Evolutionary conservation across 1,284 basidiomycete genomes (phyloP).

Genomic region (Tausonia pullulans): DNA sequence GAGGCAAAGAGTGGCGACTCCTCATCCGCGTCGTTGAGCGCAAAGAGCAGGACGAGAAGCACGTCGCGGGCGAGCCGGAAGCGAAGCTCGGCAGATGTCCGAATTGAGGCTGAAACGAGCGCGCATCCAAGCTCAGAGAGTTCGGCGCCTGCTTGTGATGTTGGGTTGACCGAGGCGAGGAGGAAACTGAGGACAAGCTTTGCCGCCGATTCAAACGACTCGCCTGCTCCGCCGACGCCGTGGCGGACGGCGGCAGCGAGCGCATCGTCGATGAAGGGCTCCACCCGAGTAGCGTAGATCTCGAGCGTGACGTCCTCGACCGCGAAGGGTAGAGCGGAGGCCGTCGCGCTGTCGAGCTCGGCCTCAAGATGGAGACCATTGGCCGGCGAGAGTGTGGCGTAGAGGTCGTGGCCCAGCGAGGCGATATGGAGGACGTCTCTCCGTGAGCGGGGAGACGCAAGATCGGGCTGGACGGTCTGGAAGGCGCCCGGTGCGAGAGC

Average conservation of each 20-base stretch:
- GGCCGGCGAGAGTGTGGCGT: not conserved
- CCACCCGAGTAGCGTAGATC: slow-evolving; percentile 25
- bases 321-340: slow-evolving; percentile 13
- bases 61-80: slow-evolving; percentile 42
- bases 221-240: slow-evolving; percentile 11
- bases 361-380: slow-evolving; percentile 18
- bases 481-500: slow-evolving; percentile 23
- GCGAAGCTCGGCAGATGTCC: slow-evolving; percentile 60
- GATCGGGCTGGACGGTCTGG: slow-evolving; percentile 20
- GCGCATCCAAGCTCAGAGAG: not conserved
- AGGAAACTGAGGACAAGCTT: slow-evolving; percentile 43
- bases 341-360: slow-evolving; percentile 14
- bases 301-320: slow-evolving; percentile 22
- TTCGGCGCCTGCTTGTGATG: not conserved
- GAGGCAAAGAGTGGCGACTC: slow-evolving; percentile 3
- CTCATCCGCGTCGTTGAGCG: slow-evolving; percentile 22
- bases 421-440: slow-evolving; percentile 23
- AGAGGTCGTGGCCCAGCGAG: slow-evolving; percentile 20
- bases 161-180: slow-evolving; percentile 24
- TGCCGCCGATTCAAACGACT: slow-evolving; percentile 34
- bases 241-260: slow-evolving; percentile 5
- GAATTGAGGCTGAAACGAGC: slow-evolving; percentile 52
- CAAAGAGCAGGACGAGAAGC: slow-evolving; percentile 57
- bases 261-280: slow-evolving; percentile 22
- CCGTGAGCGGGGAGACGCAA: slow-evolving; percentile 23